Evolutionary conservation across 768 basidiomycete species (phyloP), one percentile per base, ranked within the genome.

Genomic region (Leccinum longicurvipes): DNA sequence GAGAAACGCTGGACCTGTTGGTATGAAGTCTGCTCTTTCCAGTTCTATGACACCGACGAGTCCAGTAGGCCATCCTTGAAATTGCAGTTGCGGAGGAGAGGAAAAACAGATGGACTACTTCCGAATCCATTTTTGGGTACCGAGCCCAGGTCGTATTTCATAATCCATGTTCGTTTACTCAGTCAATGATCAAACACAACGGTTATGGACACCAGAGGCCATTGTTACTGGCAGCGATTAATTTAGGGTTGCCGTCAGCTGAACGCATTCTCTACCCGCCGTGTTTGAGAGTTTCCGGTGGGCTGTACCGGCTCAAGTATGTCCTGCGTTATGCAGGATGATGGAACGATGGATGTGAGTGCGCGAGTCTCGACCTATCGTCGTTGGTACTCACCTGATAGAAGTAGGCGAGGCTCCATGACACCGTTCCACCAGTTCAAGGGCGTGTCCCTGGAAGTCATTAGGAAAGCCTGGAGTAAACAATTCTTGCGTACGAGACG

Each of bases 211-310:
- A n/a, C n/a, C n/a, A n/a, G n/a, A n/a, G n/a, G n/a, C n/a, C n/a
- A n/a, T n/a, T n/a, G n/a, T n/a, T n/a, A n/a, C n/a, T n/a, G n/a
- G n/a, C n/a, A n/a, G n/a, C n/a, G n/a, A n/a, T 10, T 27, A 1
- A n/a, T 57, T 34, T 12, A 87, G 87, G 89, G 1, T 91, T 93
- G 56, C 96, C 98, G 65, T 97, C 94, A 9, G 96, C 96, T 2
- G 96, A 96, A 51, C 89, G 91, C 80, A 97, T 98, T 64, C 76
- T 98, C n/a, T n/a, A 34, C 92, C 94, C n/a, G 95, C 96, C 15
- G 90, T 98, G 67, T 98, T 94, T 63, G 96, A 98, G 73, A 98
- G 98, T 53, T 98, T 95, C 69, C 75, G 95, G 19, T 99, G 97
- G 97, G 93, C 97, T 2, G 80, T 88, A 1, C 93, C 95, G 0